phyloP scores from a whole-genome alignment of 495 filamentous ascomycete species.

The Neurospora terricola region DNA sequence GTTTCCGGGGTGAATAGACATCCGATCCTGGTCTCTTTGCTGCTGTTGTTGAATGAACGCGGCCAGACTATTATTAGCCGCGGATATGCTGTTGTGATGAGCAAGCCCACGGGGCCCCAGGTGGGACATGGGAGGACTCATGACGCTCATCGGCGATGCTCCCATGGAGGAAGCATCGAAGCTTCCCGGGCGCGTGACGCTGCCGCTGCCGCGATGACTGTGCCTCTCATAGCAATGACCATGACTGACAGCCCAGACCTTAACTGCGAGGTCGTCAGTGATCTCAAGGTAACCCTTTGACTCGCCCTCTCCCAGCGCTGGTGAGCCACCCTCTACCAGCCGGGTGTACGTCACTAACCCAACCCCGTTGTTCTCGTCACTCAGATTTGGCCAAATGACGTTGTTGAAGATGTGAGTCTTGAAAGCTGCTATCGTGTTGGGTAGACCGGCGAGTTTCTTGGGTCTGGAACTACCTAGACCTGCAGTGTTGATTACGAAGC shows the following conservation, averaged over 20 bases:
- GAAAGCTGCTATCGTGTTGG: constrained; percentile 75
- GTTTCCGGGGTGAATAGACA: background rate
- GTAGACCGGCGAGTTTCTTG: constrained; percentile 76
- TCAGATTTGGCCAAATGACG: constrained; percentile 94
- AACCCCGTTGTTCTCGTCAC: constrained; percentile 89
- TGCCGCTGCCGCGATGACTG: constrained; percentile 46
- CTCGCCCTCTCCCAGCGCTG: constrained; percentile 64
- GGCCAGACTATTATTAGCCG: constrained; percentile 9
- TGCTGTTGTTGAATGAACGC: constrained; percentile 15
- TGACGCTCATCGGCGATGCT: background rate
- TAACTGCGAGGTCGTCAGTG: constrained; percentile 69
- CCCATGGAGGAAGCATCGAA: constrained; percentile 20
- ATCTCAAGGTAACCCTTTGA: constrained; percentile 74
- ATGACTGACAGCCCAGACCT: constrained; percentile 72
- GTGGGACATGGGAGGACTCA: background rate
- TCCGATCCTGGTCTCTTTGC: constrained; percentile 6
- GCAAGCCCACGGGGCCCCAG: constrained; percentile 7
- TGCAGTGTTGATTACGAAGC: constrained; percentile 86
- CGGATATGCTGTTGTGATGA: constrained; percentile 9
- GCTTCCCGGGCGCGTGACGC: constrained; percentile 29
- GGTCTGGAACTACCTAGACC: constrained; percentile 62
- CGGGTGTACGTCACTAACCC: constrained; percentile 87
- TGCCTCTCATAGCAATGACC: constrained; percentile 74
- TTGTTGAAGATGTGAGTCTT: constrained; percentile 96
- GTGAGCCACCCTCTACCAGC: constrained; percentile 76